These are phyloP conservation scores for Paraphaeosphaeria sporulosa DNA, from an alignment of 2,329 filamentous ascomycete species.

Conservation along the genomic window DNA sequence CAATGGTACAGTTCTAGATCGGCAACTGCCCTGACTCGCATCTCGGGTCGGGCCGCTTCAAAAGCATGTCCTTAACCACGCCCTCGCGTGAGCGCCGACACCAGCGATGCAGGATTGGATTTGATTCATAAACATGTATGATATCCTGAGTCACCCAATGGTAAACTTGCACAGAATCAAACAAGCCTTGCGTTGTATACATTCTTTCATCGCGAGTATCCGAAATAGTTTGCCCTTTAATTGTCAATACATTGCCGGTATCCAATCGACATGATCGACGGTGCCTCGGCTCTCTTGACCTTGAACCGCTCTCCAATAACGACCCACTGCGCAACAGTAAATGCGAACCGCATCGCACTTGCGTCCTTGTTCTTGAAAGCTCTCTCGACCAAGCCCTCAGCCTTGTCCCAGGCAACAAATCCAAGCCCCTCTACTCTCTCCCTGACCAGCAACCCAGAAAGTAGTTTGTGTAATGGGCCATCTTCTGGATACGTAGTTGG, in stretches of 20 bases:
- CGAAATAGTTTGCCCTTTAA: too few relatives aligned
- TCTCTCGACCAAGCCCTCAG: constrained; percentile 23
- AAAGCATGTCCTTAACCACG: not conserved
- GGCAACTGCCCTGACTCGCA: not conserved
- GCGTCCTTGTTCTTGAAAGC: constrained; percentile 34
- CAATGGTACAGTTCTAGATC: not conserved
- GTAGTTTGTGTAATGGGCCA: constrained; percentile 54
- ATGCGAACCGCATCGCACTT: constrained; percentile 47
- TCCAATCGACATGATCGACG: not conserved
- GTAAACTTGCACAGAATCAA: too few relatives aligned
- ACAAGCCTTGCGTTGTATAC: too few relatives aligned
- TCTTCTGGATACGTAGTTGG: constrained; percentile 51
- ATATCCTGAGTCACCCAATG: too few relatives aligned
- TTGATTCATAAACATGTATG: too few relatives aligned
- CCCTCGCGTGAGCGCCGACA: not conserved
- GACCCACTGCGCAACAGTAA: constrained; percentile 55
- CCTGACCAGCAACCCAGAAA: constrained; percentile 31
- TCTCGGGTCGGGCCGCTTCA: not conserved
- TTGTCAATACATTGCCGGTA: too few relatives aligned
- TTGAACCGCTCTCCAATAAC: constrained; percentile 55
- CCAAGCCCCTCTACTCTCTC: constrained; percentile 36
- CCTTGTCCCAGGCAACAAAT: constrained; percentile 46
- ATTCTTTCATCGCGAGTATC: too few relatives aligned
- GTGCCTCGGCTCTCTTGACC: constrained; percentile 38
- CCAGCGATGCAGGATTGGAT: not conserved